Evolutionary conservation across 2,329 filamentous ascomycete species (phyloP), one percentile per base, ranked within the genome.

Genomic region (Claviceps monticola): DNA sequence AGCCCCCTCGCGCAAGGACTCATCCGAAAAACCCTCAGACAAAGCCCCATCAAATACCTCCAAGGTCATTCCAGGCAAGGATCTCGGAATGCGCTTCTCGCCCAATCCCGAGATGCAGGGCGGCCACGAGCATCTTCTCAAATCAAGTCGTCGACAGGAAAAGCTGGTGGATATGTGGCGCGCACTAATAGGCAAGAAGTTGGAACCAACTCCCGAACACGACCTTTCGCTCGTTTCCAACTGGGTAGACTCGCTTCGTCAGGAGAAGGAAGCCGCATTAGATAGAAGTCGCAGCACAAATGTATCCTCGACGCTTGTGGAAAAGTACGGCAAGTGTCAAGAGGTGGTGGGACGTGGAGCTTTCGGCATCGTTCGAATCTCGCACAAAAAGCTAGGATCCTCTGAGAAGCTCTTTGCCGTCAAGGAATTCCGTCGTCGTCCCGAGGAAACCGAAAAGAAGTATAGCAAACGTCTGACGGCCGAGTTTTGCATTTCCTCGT

Each of bases 261-360:
- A 80, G 58, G 90, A 96, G 67, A 89, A 88, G 66, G 88, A 94
- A 54, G 83, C 94, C 64, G 83, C 87, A 54, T 80, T 78, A 41
- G 88, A 95, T 60, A 88, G 84, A 71, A 93, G 84, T 65, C 81
- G 80, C 23, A 84, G 84, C 0, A 79, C 84, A 6, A 86, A 84
- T 62, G 76, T 86, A 16, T 82, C 81, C 19, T 62, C 66, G 4
- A 89, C 89, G 0, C 74, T 98, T 48, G 87, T 93, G 1, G 88
- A 97, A 64, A 97, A 97, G 66, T 98, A 98, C 65, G 93, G 93
- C 60, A 97, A 97, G 71, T 97, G 93, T 65, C 91, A 97, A 64
- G 93, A 98, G 67, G 83, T 98, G 37, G 88, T 98, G 23, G 93
- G 93, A 19, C 88, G 91, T 39, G 93, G 93, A 55, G 93, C 93